Conservation (phyloP, 305 asterid species). For the Fraxinus albicans region DNA sequence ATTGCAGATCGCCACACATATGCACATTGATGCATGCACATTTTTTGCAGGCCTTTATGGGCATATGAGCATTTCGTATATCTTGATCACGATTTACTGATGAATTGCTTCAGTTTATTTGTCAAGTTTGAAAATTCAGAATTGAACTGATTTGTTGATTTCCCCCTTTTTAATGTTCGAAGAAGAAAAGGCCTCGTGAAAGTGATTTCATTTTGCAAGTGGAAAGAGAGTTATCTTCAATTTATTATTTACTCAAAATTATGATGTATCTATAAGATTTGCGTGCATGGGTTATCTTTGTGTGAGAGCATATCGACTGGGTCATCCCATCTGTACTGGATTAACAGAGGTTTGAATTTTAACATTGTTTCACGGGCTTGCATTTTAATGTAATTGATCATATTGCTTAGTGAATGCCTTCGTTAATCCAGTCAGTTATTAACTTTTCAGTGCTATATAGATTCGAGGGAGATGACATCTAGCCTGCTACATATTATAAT, state of each 20-base stretch:
- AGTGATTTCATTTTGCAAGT: not conserved
- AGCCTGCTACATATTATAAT: not conserved
- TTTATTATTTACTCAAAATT: not conserved
- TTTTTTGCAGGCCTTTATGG: constrained; percentile 11
- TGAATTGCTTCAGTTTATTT: not conserved
- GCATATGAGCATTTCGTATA: not conserved
- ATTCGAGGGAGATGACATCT: constrained; percentile 4
- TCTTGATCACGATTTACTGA: constrained; percentile 8
- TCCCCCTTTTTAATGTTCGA: not conserved
- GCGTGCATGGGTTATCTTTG: not conserved
- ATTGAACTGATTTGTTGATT: not conserved
- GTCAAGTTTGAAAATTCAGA: not conserved
- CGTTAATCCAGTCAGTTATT: not conserved
- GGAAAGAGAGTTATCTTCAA: not conserved
- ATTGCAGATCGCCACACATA: not conserved
- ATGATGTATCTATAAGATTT: not conserved
- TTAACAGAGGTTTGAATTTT: not conserved
- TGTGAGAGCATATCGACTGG: not conserved
- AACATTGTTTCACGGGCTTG: not conserved
- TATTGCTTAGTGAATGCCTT: not conserved
- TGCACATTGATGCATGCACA: constrained; percentile 15
- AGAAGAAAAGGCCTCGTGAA: not conserved
- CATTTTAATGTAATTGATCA: not conserved
- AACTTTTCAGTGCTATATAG: not conserved
- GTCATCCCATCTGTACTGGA: not conserved